Base-by-base conservation (phyloP, 225 moss, liverwort and hornwort genomes). In the Climacium dendroides region DNA sequence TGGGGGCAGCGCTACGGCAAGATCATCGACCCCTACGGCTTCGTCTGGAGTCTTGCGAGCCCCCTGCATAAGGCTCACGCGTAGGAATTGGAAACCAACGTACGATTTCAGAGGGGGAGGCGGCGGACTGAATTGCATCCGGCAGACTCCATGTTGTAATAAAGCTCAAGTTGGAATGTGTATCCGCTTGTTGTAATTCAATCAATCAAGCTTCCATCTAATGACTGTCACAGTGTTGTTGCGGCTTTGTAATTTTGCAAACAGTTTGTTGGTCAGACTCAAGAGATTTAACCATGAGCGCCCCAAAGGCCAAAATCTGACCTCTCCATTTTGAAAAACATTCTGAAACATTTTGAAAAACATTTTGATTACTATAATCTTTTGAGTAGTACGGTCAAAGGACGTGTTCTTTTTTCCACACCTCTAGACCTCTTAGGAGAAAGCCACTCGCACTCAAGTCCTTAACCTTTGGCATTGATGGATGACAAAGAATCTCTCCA, bases 1-100 rank as follows among this genome's bases (percentile, higher is more conserved):
- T 96, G 95, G 95, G 95, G 95, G 41, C 95, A 93, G 62, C 92
- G 95, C 41, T 93, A 93, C 37, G 95, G 94, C 84, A 89, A 92
- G 80, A 29, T 95, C 82, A 79, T 93, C 19, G 95, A 95, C 45
- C 95, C 95, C 59, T 95, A 79, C 52, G 95, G 94, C 39, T 95
- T 91, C 37, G 91, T 87, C 23, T 95, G 95, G 95, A 91, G 95
- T 85, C 88, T 95, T 26, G 91, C 95, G 20, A 91, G 90, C 32
- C 39, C 90, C 19, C 67, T 92, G 53, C 92, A 90, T 9, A 65
- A 62, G 43, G 37, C 82, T 64, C 19, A 57, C 19, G 65, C 67
- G 9, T 78, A 62, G 65, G 62, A 6, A 19, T 48, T 52, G 65
- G 52, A 65, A 72, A 54, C 29, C n/a, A 15, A 45, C 13, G 59